Evolutionary conservation across 129 eudicot species (phyloP).

Genomic region (Ambrosia trifida): DNA sequence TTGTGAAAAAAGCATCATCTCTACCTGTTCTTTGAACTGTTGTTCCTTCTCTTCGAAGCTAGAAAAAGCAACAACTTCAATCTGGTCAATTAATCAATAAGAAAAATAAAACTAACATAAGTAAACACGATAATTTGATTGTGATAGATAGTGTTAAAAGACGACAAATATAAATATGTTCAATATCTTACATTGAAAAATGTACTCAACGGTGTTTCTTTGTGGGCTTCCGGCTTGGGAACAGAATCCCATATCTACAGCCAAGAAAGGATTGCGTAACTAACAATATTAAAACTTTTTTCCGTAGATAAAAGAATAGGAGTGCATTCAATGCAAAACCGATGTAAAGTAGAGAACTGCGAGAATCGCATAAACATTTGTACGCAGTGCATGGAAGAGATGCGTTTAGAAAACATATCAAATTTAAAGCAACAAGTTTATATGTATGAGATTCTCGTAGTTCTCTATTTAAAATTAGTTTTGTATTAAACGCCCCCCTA

Average conservation of each 20-base stretch:
- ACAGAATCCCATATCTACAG: constrained; percentile 89
- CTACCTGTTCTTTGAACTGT: constrained; percentile 84
- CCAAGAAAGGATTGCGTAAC: constrained; percentile 13
- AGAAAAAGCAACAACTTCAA: constrained; percentile 88
- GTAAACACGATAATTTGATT: background rate
- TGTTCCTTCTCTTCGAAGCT: constrained; percentile 98
- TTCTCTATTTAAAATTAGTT: too few species aligned
- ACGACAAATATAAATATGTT: background rate
- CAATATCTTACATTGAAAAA: constrained; percentile 79
- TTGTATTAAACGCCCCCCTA: background rate
- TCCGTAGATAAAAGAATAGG: background rate
- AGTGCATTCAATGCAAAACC: too few species aligned
- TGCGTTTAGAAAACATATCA: too few species aligned
- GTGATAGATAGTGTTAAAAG: background rate
- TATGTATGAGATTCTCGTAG: too few species aligned
- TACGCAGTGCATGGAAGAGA: too few species aligned
- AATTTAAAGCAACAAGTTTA: too few species aligned
- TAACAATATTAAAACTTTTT: background rate
- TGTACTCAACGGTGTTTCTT: constrained; percentile 88
- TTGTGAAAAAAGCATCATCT: background rate
- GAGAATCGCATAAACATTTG: too few species aligned
- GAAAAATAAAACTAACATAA: background rate
- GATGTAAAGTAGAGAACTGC: too few species aligned
- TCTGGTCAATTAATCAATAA: constrained; percentile 48
- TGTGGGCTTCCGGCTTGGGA: constrained; percentile 95